Evolutionary conservation across 805 yeast genomes (phyloP).

Genomic region (Spathaspora sp.): DNA sequence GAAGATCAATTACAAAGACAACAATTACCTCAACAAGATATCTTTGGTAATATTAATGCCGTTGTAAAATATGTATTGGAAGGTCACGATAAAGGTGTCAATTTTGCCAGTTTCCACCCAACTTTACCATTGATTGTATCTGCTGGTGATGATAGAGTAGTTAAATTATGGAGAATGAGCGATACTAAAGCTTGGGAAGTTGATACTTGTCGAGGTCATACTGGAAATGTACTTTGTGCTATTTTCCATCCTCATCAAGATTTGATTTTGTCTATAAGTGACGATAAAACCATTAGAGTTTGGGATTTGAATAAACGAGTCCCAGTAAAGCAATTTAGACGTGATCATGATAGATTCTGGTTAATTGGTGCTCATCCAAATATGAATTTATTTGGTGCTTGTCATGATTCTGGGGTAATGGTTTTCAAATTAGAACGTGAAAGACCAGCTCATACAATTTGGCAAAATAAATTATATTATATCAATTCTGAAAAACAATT

Average conservation of each 20-base stretch:
- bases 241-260: constrained; percentile 93
- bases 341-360: constrained; percentile 96
- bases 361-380: constrained; percentile 82
- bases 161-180: constrained; percentile 96
- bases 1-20: constrained; percentile 56
- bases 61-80: constrained; percentile 93
- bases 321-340: constrained; percentile 88
- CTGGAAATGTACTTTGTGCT: constrained; percentile 85
- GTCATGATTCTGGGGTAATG: constrained; percentile 97
- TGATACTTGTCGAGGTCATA: constrained; percentile 97
- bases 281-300: constrained; percentile 91
- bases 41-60: constrained; percentile 91
- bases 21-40: constrained; percentile 80
- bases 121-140: constrained; percentile 91
- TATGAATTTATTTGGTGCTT: constrained; percentile 90
- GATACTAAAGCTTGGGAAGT: constrained; percentile 99
- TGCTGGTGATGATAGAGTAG: constrained; percentile 93
- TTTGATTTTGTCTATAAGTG: constrained; percentile 87
- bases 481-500: constrained; percentile 84
- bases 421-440: constrained; percentile 96
- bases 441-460: constrained; percentile 81
- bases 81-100: constrained; percentile 98
- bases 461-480: constrained; percentile 71
- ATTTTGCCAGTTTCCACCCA: constrained; percentile 98
- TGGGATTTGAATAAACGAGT: constrained; percentile 96